Evolutionary conservation across 306 rosid genomes (phyloP).

Genomic region (Inga leiocalycina): DNA sequence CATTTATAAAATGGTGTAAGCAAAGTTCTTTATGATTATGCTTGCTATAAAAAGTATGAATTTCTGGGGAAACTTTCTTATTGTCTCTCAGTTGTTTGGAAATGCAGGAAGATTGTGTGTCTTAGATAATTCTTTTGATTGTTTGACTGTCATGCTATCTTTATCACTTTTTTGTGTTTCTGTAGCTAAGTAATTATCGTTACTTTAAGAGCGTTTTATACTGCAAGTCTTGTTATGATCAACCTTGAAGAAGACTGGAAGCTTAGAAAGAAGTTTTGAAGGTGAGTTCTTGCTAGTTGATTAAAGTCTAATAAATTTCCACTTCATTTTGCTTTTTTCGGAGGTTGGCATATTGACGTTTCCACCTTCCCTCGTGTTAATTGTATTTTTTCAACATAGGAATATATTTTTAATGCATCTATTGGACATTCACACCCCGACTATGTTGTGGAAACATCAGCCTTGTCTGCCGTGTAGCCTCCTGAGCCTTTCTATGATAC

Average conservation of each 20-base stretch:
- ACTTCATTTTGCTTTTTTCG: neutral
- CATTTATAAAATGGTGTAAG: neutral
- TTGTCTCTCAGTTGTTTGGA: neutral
- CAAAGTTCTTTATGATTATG: neutral
- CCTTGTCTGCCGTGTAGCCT: too few relatives aligned
- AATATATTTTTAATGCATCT: too few relatives aligned
- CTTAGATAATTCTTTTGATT: neutral
- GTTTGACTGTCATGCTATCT: neutral
- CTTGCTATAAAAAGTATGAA: neutral
- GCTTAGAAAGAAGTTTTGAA: conserved; percentile 94
- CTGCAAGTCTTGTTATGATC: conserved; percentile 92
- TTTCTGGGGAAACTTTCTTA: neutral
- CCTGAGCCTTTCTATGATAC: too few relatives aligned
- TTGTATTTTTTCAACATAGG: too few relatives aligned
- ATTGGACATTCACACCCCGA: too few relatives aligned
- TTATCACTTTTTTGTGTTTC: neutral
- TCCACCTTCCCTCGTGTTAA: too few relatives aligned
- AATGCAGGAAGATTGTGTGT: neutral
- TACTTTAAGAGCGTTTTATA: conserved; percentile 86
- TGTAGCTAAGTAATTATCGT: conserved; percentile 80
- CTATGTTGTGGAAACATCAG: too few relatives aligned
- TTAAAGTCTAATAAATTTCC: conserved; percentile 29
- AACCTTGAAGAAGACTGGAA: conserved; percentile 86
- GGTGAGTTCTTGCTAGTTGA: conserved; percentile 28
- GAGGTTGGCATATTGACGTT: too few relatives aligned